These are phyloP conservation scores for Clavariopsis aquatica DNA, from an alignment of 495 filamentous ascomycete species.

Conservation along the genomic window DNA sequence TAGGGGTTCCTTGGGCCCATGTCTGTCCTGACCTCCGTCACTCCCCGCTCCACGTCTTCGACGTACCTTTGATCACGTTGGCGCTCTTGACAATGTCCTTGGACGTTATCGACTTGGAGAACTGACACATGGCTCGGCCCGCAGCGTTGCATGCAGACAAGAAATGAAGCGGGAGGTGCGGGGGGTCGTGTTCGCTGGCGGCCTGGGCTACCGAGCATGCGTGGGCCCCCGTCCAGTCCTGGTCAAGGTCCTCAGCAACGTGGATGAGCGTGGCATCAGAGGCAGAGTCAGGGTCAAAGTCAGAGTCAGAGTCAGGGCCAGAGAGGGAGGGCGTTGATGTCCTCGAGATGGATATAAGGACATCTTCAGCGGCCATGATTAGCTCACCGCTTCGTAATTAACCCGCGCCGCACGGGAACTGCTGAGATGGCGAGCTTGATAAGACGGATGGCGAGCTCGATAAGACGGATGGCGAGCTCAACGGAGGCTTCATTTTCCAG, in stretches of 20 bases:
- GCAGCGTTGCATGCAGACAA: conserved; percentile 19
- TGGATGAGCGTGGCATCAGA: background rate
- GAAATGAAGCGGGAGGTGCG: conserved; percentile 10
- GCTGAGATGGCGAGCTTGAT: conserved; percentile 25
- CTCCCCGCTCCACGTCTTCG: background rate
- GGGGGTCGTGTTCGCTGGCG: background rate
- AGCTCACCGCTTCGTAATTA: conserved; percentile 23
- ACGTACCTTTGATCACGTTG: conserved; percentile 18
- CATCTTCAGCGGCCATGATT: background rate
- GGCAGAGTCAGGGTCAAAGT: no score
- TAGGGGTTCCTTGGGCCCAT: background rate
- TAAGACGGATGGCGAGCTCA: conserved; percentile 22
- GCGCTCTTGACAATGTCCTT: conserved; percentile 13
- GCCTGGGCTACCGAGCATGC: background rate
- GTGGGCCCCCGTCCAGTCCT: background rate
- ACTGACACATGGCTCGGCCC: conserved; percentile 29
- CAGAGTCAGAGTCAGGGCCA: background rate
- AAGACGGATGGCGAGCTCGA: conserved; percentile 22
- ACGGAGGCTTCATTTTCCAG: conserved; percentile 7
- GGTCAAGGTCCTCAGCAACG: background rate
- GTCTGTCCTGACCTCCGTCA: no score
- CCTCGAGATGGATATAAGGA: background rate
- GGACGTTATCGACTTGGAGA: conserved; percentile 26
- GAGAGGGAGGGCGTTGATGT: background rate
- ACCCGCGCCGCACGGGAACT: conserved; percentile 19